Evolutionary conservation across 139 green algal genomes (phyloP).

Genomic region (Parachlorella kessleri): DNA sequence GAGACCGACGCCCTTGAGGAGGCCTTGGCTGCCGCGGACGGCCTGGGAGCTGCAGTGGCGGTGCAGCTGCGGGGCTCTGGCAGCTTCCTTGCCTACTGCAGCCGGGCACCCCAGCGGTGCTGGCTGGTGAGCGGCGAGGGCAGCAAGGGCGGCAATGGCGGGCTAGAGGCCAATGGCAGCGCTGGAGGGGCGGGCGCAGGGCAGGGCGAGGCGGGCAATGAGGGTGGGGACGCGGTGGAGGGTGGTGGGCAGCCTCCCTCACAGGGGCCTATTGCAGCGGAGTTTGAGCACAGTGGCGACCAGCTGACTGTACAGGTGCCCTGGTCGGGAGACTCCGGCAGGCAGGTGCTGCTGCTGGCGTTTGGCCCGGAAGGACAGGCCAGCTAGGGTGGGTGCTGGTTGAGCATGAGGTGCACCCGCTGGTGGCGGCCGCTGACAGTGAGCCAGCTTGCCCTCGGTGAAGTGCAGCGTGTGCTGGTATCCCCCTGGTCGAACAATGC

Average conservation of each 20-base stretch:
- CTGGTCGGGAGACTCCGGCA: background rate
- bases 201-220: background rate
- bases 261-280: conserved; percentile 3
- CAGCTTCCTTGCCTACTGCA: conserved; percentile 58
- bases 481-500: no score
- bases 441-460: no score
- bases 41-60: conserved; percentile 21
- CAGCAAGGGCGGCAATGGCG: background rate
- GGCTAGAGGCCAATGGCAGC: background rate
- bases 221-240: background rate
- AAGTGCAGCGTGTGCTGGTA: no score
- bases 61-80: conserved; percentile 53
- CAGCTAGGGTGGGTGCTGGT: no score
- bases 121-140: background rate
- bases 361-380: background rate
- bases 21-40: conserved; percentile 1
- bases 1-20: conserved; percentile 19
- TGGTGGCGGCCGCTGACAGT: no score
- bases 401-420: no score
- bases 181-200: background rate
- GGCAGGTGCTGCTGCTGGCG: background rate
- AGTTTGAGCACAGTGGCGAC: background rate
- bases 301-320: conserved; percentile 20
- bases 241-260: background rate
- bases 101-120: conserved; percentile 20